These are phyloP conservation scores for Gentiana macrophylla DNA, from an alignment of 257 asterid genomes.

Conservation along the genomic window DNA sequence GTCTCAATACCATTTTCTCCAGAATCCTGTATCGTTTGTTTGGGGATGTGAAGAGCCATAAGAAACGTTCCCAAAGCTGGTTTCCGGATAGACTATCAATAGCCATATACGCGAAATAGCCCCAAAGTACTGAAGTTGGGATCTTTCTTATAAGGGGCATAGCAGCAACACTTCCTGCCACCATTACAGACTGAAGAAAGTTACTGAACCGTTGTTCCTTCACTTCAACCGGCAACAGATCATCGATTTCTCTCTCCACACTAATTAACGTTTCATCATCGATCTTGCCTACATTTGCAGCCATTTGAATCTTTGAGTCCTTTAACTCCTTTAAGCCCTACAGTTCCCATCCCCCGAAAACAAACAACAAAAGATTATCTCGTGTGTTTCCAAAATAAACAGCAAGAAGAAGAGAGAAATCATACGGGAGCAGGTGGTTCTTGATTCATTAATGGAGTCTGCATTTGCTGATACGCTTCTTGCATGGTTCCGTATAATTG, in stretches of 20 bases:
- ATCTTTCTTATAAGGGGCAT: slow-evolving; percentile 84
- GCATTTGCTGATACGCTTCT: slow-evolving; percentile 81
- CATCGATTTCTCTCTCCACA: slow-evolving; percentile 78
- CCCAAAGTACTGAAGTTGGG: slow-evolving; percentile 92
- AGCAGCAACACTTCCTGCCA: slow-evolving; percentile 78
- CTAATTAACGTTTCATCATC: slow-evolving; percentile 76
- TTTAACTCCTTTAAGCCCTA: slow-evolving; percentile 86
- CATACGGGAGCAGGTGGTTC: slow-evolving; percentile 52
- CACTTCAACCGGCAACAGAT: slow-evolving; percentile 71
- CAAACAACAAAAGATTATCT: no score
- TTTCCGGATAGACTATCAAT: slow-evolving; percentile 83
- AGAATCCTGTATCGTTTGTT: slow-evolving; percentile 54
- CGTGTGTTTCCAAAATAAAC: no score
- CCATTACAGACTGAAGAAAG: slow-evolving; percentile 67
- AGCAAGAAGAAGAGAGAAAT: neutral
- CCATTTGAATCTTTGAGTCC: slow-evolving; percentile 66
- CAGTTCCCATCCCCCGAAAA: no score
- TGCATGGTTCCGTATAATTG: slow-evolving; percentile 82
- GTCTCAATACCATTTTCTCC: slow-evolving; percentile 22
- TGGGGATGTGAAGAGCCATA: slow-evolving; percentile 71
- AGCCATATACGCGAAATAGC: slow-evolving; percentile 91
- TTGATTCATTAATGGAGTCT: slow-evolving; percentile 78
- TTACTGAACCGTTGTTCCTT: slow-evolving; percentile 87
- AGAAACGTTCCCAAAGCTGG: slow-evolving; percentile 86
- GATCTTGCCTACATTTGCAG: slow-evolving; percentile 71